Evolutionary conservation across 345 rosid genomes (phyloP), one percentile per base, ranked within the genome.

Genomic region (Ceriops decandra): DNA sequence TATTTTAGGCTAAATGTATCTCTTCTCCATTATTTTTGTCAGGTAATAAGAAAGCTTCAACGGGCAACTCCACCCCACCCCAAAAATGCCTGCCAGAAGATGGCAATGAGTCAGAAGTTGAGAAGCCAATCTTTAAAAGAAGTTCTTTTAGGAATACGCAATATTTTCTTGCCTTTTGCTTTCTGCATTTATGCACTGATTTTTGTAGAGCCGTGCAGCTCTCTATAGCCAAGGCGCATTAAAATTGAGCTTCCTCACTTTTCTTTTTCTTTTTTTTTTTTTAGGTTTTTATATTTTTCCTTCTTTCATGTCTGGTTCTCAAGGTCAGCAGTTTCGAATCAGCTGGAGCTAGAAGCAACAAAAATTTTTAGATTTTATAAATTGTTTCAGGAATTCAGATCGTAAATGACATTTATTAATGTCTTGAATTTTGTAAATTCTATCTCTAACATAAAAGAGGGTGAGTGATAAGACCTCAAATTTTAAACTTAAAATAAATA

Each of bases 31-130:
- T 42, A 32, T 35, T 15, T 11, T 21, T 54, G 68, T 38, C 81
- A 91, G 91, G 85, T 69, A 36, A 64, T 38, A 82, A 69, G 79
- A 82, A 66, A 73, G 67, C 86, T 19, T 36, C 64, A 32, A 73
- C 20, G 2, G 52, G 66, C 33, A 53, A 64, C 75, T 67, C 88
- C 16, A 67, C 73, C 67, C 19, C 72, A 9, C 52, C 67, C 19
- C 72, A 9, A 51, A 67, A 61, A 88, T 81, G 76, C 74, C 88
- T 62, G 72, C 84, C 10, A 79, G 72, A 68, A 70, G 82, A 66
- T 82, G 86, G 85, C 74, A 73, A 64, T 84, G 79, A 82, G 69
- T 62, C 46, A 38, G 52, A 28, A 30, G 60, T 4, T 60, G 13
- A 47, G 10, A 47, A 46, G 52, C 27, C 20, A 62, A 13, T 38